Evolutionary conservation across 352 stramenopile genomes (phyloP), one percentile per base, ranked within the genome.

Genomic region (Pythium coloratum): DNA sequence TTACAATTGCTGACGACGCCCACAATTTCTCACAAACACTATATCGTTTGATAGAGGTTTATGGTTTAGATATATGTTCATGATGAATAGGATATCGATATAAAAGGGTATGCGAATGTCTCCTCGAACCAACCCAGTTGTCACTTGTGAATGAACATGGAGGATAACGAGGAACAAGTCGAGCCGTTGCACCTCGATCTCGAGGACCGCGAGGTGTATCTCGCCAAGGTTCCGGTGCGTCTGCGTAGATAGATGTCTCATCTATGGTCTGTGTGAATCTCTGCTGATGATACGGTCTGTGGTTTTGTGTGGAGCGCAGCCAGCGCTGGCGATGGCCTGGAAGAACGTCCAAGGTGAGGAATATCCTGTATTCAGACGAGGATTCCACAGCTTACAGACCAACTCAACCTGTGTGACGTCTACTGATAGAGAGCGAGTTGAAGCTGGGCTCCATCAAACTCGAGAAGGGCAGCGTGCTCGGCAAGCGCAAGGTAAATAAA

Each of bases 121-220:
- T 55, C 47, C 47, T 55, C 47, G 47, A 55, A 55, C 47, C 47
- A 55, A 55, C 47, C 47, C 47, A 55, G 47, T 55, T 9, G 9
- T 55, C 47, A 55, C 20, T 18, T 20, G 13, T 26, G n/a, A 13
- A 32, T 55, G n/a, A 78, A 65, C 24, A 93, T 93, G 82, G 74
- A 78, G 7, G 84, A 97, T 64, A 90, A 97, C 58, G 86, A 94
- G 47, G 80, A 97, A 56, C 79, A 97, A n/a, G 85, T 97, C 50
- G 90, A 97, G 85, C 87, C 86, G 53, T 72, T 95, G 73, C 87
- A 94, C 71, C 75, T 95, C 47, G 87, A 95, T 66, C 82, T 93
- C 33, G 85, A 95, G 76, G 84, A 92, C 73, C 85, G 87, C 54
- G 85, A 95, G 76, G 81, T 95, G 62, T 95, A 94, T 66, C 77